Evolutionary conservation across 2,329 filamentous ascomycete species (phyloP), one percentile per base, ranked within the genome.

Genomic region (Venturia oleaginea): DNA sequence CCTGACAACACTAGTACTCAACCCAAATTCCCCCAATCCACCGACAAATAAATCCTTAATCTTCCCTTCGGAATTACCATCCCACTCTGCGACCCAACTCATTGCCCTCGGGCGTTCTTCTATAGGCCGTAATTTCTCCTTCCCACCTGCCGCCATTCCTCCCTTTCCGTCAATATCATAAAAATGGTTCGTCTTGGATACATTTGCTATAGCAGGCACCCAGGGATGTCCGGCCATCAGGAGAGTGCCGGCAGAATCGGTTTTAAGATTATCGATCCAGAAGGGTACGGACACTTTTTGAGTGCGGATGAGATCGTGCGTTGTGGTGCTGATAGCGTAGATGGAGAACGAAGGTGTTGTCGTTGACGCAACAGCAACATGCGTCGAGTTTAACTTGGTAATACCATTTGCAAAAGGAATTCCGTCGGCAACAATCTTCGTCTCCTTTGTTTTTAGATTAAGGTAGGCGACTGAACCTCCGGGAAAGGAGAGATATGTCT

Each of bases 401-500:
- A 79, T 70, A 1, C 78, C 78, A 60, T 80, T 80, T 0, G 77
- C 74, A 59, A 79, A 79, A 0, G 75, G 71, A 1, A 78, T 32
- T 1, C 46, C 64, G 8, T 70, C 68, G 0, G 73, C 73, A 1
- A 78, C 68, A 0, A 69, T 67, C 62, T 64, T 24, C 66, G 65
- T n/a, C 65, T 67, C 22, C 57, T 57, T 65, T 6, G 65, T 57
- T 6, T 65, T 60, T 10, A 72, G 64, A 40, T 76, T 71, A 6
- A 76, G 67, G 61, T 75, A 74, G 0, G 75, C 72, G 15, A 80
- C 69, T 11, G 66, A 73, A 1, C 76, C 77, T 4, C 73, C 71
- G 0, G 77, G 74, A 1, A 74, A 62, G 0, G 70, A 74, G 0
- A 72, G 67, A 61, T 74, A 78, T 0, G 76, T 77, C 64, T 80